Evolutionary conservation across 163 green algal species (phyloP).

Genomic region (Scenedesmus sp.): DNA sequence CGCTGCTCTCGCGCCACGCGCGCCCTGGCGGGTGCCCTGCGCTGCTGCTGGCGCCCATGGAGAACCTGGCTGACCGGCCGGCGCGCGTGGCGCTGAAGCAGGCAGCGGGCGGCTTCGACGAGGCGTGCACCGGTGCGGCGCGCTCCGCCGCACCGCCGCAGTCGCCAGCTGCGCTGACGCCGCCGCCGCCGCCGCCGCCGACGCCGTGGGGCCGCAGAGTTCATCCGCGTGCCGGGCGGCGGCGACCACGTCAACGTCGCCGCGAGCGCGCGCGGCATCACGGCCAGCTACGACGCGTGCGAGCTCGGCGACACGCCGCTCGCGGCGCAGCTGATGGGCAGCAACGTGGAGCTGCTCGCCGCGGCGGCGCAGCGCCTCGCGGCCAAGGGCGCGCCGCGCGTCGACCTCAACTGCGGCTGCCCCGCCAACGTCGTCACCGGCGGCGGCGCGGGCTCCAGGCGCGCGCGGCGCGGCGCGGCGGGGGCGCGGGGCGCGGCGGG

Average conservation of each 20-base stretch:
- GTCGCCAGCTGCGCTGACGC: not conserved
- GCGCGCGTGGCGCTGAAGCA: slow-evolving; percentile 46
- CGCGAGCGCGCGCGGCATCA: slow-evolving; percentile 49
- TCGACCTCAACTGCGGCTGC: slow-evolving; percentile 76
- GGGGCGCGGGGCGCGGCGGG: too few species aligned
- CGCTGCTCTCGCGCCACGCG: not conserved
- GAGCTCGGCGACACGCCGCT: slow-evolving; percentile 60
- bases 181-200: not conserved
- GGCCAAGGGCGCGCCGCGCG: slow-evolving; percentile 55
- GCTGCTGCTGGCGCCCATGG: slow-evolving; percentile 63
- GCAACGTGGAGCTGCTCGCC: slow-evolving; percentile 48
- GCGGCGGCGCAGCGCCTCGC: slow-evolving; percentile 39
- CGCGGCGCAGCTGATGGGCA: slow-evolving; percentile 65
- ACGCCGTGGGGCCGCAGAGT: slow-evolving; percentile 53
- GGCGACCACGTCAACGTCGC: slow-evolving; percentile 21
- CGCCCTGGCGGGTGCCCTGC: slow-evolving; percentile 44
- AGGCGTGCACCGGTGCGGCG: slow-evolving; percentile 59
- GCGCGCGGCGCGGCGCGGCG: not conserved
- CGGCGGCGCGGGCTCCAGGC: slow-evolving; percentile 67
- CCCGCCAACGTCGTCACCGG: slow-evolving; percentile 78
- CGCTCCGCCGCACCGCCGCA: too few species aligned
- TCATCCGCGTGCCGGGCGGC: slow-evolving; percentile 60
- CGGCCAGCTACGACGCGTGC: slow-evolving; percentile 45
- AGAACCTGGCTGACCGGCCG: slow-evolving; percentile 56
- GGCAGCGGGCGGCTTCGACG: slow-evolving; percentile 56